Percentiles rank a stretch among this genome's conserved stretches.
These are phyloP conservation scores for Irineochytrium annulatum DNA, from an alignment of 192 early-diverging fungal genomes.

Conservation along the genomic window DNA sequence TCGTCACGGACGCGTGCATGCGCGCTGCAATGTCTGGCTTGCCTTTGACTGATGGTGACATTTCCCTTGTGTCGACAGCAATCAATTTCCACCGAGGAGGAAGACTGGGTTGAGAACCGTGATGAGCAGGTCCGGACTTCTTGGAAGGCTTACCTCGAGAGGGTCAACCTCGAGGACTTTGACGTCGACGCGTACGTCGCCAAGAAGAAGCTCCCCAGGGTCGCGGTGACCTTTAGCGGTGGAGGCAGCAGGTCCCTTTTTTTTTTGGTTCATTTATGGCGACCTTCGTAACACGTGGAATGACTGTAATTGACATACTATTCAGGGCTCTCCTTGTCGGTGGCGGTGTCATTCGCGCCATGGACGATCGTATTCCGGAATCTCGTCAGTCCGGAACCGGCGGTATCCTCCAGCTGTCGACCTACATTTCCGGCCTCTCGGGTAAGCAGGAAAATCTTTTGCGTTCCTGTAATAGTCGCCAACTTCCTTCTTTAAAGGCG, in stretches of 20 bases:
- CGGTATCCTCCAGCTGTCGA: conserved; percentile 20
- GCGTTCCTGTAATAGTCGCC: neutral
- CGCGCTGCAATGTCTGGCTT: too few relatives aligned
- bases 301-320: too few relatives aligned
- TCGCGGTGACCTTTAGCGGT: conserved; percentile 21
- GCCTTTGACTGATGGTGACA: too few relatives aligned
- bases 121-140: neutral
- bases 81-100: neutral
- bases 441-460: conserved; percentile 5
- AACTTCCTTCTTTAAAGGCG: conserved; percentile 9
- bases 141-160: neutral
- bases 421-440: conserved; percentile 24
- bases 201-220: conserved; percentile 3
- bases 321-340: conserved; percentile 24
- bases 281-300: neutral
- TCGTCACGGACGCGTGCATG: too few relatives aligned
- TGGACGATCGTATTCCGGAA: conserved; percentile 9
- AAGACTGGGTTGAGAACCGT: neutral
- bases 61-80: too few relatives aligned
- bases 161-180: neutral
- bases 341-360: conserved; percentile 12
- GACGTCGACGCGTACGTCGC: neutral
- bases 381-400: neutral
- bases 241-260: conserved; percentile 19
- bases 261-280: neutral